phyloP scores from a whole-genome alignment of 2,329 filamentous ascomycete species.

The Mariannaea elegans region DNA sequence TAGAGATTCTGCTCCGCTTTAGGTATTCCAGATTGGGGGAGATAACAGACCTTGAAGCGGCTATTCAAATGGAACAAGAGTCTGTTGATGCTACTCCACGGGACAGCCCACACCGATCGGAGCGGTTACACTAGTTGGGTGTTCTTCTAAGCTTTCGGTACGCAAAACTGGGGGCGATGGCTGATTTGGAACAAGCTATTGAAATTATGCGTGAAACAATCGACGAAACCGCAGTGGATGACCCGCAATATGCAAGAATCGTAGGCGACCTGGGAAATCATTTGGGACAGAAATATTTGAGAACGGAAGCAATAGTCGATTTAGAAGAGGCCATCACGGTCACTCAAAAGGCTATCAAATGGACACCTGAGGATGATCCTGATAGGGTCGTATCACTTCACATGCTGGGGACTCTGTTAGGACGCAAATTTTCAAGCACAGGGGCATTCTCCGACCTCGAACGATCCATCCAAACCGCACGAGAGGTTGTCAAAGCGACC shows the following conservation, averaged over 20 bases:
- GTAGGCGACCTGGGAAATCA: neutral
- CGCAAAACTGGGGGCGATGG: too few species aligned
- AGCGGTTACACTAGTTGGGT: too few species aligned
- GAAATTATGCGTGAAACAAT: too few species aligned
- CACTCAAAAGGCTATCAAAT: neutral
- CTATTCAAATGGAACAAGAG: too few species aligned
- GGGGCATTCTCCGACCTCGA: neutral
- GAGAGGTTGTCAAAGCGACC: neutral
- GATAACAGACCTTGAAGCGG: too few species aligned
- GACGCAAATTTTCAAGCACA: neutral
- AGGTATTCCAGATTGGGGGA: too few species aligned
- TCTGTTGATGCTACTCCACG: too few species aligned
- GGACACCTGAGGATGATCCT: neutral
- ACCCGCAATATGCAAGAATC: too few species aligned
- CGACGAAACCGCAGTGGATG: too few species aligned
- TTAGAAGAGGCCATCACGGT: neutral
- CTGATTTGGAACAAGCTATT: too few species aligned
- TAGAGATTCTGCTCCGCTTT: constrained; percentile 24
- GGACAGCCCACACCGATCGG: too few species aligned
- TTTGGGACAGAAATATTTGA: neutral
- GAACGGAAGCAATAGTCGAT: neutral
- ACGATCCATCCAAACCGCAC: neutral
- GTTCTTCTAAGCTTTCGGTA: too few species aligned
- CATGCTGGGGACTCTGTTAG: neutral
- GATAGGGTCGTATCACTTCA: neutral